Base-by-base conservation (phyloP, 371 early-diverging fungal genomes). In the Lichtheimia hyalospora region DNA sequence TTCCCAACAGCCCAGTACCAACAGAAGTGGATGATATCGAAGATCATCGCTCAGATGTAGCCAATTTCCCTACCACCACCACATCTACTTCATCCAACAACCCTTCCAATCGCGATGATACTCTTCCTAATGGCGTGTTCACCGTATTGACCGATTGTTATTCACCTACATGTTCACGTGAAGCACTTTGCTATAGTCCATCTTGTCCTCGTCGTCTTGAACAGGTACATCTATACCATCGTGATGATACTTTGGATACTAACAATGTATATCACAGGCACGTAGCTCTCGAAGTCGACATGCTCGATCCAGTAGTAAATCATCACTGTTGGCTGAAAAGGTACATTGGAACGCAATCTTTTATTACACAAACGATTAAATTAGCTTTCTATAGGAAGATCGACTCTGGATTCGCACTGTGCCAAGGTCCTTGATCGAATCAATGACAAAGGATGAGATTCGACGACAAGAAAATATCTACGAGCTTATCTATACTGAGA, bases 391-490 rank as follows among this genome's bases (percentile, higher is more conserved):
- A 20, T 16, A 63, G 49, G 63, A 63, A 41, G 63, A 73, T 10
- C 64, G 84, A 57, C 66, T 88, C 21, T 88, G 88, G 88, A 77
- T 83, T 42, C 78, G 77, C 20, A 75, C 79, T 0, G 88, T 86
- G 15, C 87, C 93, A 2, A 82, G 83, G 62, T 84, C 86, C 4
- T 67, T 96, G n/a, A 63, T 86, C 3, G 86, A 90, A 18, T 82
- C 83, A 0, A 77, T 93, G 3, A 82, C 85, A 15, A 77, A 84
- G 28, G 71, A 82, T 21, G 97, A 97, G 67, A 84, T 83, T 60
- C 93, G 90, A 62, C 86, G 97, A 0, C 97, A 97, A 71, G 96
- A 97, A 64, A 89, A 89, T 46, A 92, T 97, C 52, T 96, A 87
- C 70, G 97, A 97, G 72, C 68, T 96, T 50, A 89, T 97, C 34